Conservation (phyloP, 2,329 filamentous ascomycete species). For the Penicillium sp. region DNA sequence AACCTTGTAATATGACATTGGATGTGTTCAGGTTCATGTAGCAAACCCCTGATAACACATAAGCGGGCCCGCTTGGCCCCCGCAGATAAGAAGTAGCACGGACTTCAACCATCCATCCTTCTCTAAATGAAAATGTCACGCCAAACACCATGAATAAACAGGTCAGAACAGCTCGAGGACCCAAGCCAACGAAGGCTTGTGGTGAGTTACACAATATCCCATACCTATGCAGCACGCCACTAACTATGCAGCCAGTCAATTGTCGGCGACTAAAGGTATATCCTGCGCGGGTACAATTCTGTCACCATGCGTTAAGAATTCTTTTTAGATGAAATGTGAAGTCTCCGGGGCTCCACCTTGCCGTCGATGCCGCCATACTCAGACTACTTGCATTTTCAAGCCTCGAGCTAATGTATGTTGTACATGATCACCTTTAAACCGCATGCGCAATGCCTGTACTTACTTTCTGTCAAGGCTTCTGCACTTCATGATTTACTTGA, state of each 20-base stretch:
- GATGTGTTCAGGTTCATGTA: not conserved
- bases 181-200: constrained; percentile 35
- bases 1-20: not conserved
- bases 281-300: not conserved
- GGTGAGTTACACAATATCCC: constrained; percentile 18
- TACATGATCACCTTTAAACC: not conserved
- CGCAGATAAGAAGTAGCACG: constrained; percentile 7
- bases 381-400: constrained; percentile 27
- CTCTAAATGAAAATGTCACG: not conserved
- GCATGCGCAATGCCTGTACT: not conserved
- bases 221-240: not conserved
- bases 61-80: constrained; percentile 4
- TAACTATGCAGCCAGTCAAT: constrained; percentile 25
- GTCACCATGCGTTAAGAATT: not conserved
- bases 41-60: not conserved
- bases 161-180: constrained; percentile 19
- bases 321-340: constrained; percentile 31
- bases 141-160: constrained; percentile 20
- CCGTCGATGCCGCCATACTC: constrained; percentile 28
- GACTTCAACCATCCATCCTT: not conserved
- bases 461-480: constrained; percentile 21
- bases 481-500: constrained; percentile 22
- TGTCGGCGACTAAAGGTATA: constrained; percentile 32
- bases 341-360: constrained; percentile 29
- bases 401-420: constrained; percentile 31